A percentile compares a stretch with the other conserved stretches of the same genome.
These are phyloP conservation scores for Phylloporus sp. DNA, from an alignment of 768 basidiomycete species.

Conservation along the genomic window DNA sequence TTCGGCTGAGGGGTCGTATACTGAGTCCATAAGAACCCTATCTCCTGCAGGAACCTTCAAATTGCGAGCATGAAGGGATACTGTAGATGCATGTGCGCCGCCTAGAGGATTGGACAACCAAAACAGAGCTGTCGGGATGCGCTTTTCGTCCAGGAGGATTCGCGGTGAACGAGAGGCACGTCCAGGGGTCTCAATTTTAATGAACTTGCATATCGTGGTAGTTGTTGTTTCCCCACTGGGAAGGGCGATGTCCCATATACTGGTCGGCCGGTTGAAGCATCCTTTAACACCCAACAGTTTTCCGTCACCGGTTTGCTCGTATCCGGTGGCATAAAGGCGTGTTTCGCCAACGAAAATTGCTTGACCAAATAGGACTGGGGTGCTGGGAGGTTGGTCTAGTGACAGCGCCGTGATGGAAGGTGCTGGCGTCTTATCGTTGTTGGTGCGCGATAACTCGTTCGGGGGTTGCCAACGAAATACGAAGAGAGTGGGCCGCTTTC, in stretches of 20 bases:
- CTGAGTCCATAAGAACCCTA: conserved; percentile 38
- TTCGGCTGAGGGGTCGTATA: conserved; percentile 34
- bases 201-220: conserved; percentile 18
- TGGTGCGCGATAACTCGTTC: conserved; percentile 1
- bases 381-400: conserved; percentile 1
- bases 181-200: conserved; percentile 37
- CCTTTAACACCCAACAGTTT: conserved; percentile 55
- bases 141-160: conserved; percentile 28
- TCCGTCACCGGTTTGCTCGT: conserved; percentile 54
- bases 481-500: conserved; percentile 51
- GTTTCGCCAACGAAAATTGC: conserved; percentile 45
- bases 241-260: conserved; percentile 51
- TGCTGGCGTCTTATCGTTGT: no score
- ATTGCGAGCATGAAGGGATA: conserved; percentile 45
- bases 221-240: conserved; percentile 5
- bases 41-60: conserved; percentile 19
- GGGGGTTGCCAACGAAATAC: conserved; percentile 45
- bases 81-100: conserved; percentile 58
- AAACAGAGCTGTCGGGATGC: conserved; percentile 32
- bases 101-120: conserved; percentile 56
- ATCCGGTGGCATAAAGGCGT: conserved; percentile 56
- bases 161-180: conserved; percentile 61
- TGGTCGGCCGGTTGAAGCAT: conserved; percentile 57
- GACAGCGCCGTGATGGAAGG: conserved; percentile 11
- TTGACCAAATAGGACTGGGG: conserved; percentile 49